Conservation (phyloP, 1,139 yeast species). For the Hemisphaericaspora subhashii region DNA sequence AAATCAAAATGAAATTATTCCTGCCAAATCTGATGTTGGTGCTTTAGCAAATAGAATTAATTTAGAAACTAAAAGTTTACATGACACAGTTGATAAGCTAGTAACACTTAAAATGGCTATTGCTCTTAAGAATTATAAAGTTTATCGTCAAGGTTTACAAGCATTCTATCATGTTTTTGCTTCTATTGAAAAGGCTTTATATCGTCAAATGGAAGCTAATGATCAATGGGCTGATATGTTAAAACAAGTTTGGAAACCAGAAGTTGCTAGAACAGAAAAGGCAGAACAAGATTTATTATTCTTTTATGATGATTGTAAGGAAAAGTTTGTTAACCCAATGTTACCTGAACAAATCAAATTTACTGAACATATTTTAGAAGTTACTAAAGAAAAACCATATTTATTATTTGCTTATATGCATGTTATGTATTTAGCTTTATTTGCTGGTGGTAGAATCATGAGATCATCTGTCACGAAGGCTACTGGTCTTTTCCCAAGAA, state of each 20-base stretch:
- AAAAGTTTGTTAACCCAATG: constrained; percentile 56
- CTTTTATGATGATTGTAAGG: constrained; percentile 56
- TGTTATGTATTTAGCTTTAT: constrained; percentile 80
- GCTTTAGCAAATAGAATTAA: constrained; percentile 84
- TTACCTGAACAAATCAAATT: constrained; percentile 64
- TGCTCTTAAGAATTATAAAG: constrained; percentile 72
- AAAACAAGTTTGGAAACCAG: constrained; percentile 66
- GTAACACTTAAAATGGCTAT: constrained; percentile 71
- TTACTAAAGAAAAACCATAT: constrained; percentile 63
- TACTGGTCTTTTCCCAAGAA: constrained; percentile 72
- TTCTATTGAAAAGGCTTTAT: constrained; percentile 60
- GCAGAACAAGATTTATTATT: constrained; percentile 65
- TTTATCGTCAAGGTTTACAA: constrained; percentile 80
- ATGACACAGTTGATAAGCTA: constrained; percentile 67
- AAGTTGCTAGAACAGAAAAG: constrained; percentile 60
- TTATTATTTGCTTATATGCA: constrained; percentile 80
- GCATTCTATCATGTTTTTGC: constrained; percentile 75
- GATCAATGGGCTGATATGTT: constrained; percentile 47
- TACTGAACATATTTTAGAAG: constrained; percentile 56
- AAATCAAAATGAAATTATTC: constrained; percentile 61
- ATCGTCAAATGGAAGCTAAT: constrained; percentile 44
- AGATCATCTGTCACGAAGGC: constrained; percentile 65
- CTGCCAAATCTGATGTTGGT: constrained; percentile 71
- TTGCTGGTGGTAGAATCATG: constrained; percentile 84
- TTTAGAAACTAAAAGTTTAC: constrained; percentile 60